Evolutionary conservation across 495 filamentous ascomycete species (phyloP), one percentile per base, ranked within the genome.

Genomic region (Apiosordaria backusii): DNA sequence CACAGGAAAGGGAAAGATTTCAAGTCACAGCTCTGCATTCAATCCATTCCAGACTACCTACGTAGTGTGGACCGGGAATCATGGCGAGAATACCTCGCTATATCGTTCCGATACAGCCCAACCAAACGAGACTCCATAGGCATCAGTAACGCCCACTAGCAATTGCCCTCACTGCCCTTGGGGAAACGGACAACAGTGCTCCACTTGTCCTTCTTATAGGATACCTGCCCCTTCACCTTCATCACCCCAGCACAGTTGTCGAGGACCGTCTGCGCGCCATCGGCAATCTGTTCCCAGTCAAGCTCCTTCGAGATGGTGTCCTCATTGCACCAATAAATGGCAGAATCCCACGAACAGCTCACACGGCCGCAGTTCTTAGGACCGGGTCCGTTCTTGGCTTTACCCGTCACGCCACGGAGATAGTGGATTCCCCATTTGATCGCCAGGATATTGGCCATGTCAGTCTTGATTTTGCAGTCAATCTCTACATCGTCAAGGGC

Each of bases 311-410:
- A 71, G 53, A 29, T 29, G 67, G n/a, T n/a, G n/a, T n/a, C 64
- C 57, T 78, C 74, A 25, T 77, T 78, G 64, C 75, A 78, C 68
- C 71, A 70, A 10, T 35, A 73, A 9, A 77, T 76, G 3, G 69
- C 74, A 0, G 67, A 50, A 19, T 57, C 57, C 24, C 71, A 68
- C 2, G 62, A 67, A 61, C 76, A 78, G 22, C 66, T 70, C 5
- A 78, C 67, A 1, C 74, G 68, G 0, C 60, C 64, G 60, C 75
- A 78, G 40, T 59, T 61, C 1, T 65, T 19, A 0, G 73, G 75
- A 0, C 76, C 76, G 1, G 73, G 55, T 0, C 24, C 68, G 21
- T 67, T 66, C 16, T 24, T 27, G n/a, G 26, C 24, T 5, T 23
- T 26, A 10, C 75, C 67, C 0, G 16, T 23, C 3, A 69, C 55